Base-by-base conservation (phyloP, 2,329 filamentous ascomycete species). In the Aureobasidium namibiae region DNA sequence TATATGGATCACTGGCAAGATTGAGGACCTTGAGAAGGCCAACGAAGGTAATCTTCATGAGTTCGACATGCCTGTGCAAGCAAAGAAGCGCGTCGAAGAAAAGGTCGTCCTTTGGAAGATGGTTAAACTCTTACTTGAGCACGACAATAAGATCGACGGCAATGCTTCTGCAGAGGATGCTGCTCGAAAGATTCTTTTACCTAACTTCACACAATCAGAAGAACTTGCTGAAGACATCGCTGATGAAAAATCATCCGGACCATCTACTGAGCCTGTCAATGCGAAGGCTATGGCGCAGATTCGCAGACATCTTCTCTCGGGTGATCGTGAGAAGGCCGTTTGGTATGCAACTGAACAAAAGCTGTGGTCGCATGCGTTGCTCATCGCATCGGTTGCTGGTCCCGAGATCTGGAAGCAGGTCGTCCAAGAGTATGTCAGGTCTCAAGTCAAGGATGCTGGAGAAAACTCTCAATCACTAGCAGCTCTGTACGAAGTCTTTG, bases 301-400 rank as follows among this genome's bases (percentile, higher is more conserved):
- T 48, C 87, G 89, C 29, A 85, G 80, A 46, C 80, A 85, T 66
- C 80, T 99, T 4, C 78, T 95, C 9, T 78, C 83, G 58, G 94
- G 95, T 10, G 87, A 97, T 48, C 84, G 91, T 23, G 91, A 96
- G 68, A 90, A 92, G 65, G 94, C 94, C 5, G 89, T 95, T 0
- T 97, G 92, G 92, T 81, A 88, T 63, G 92, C 94, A 4, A 92
- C 91, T 33, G 94, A 99, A 71, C 91, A 92, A 71, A 85, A 92
- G 50, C 78, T 99, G 2, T 99, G 95, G 95, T 94, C 90, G 2
- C 95, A 99, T 72, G 95, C 94, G 3, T 88, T 99, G 81, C 79
- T 99, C 21, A 87, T 99, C 36, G 88, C 94, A 72, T 95, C 74
- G 7, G 94, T 90, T 1, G 78, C 89, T 49, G 88, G 90, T 23